Evolutionary conservation across 2,329 filamentous ascomycete species (phyloP).

Genomic region (Cephalotrichum gorgonifer): DNA sequence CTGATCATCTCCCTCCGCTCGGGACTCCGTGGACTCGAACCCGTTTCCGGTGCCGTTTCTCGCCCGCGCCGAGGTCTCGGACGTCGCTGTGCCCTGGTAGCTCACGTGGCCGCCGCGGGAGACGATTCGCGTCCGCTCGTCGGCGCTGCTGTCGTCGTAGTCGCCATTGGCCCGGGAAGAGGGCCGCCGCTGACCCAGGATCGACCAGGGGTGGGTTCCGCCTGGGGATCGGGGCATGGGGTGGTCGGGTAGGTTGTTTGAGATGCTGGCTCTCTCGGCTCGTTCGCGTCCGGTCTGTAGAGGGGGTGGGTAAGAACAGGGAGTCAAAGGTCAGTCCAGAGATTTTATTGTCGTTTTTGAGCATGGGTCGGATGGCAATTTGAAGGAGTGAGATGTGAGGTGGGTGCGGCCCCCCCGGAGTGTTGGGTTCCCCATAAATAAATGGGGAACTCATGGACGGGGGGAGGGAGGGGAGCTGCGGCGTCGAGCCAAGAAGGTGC

Average conservation of each 20-base stretch:
- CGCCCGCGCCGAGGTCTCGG: not conserved
- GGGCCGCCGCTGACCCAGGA: not conserved
- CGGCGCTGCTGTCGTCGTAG: constrained; percentile 1
- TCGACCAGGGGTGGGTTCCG: not conserved
- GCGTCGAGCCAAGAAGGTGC: too few relatives aligned
- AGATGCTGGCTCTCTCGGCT: not conserved
- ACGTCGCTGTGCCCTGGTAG: constrained; percentile 7
- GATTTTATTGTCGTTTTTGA: too few relatives aligned
- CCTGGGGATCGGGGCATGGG: not conserved
- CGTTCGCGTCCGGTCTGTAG: not conserved
- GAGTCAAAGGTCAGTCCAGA: too few relatives aligned
- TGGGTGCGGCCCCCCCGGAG: too few relatives aligned
- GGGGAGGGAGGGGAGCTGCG: too few relatives aligned
- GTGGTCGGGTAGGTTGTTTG: not conserved
- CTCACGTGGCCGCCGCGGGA: not conserved
- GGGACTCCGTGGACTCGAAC: not conserved
- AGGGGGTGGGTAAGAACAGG: too few relatives aligned
- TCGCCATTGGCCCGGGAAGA: not conserved
- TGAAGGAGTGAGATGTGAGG: too few relatives aligned
- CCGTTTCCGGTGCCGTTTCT: not conserved
- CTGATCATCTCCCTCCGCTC: not conserved
- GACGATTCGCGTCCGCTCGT: constrained; percentile 8
- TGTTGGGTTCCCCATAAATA: too few relatives aligned
- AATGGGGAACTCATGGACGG: too few relatives aligned
- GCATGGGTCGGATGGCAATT: too few relatives aligned